A percentile compares a stretch with the other conserved stretches of the same genome.
Conservation (phyloP, 495 filamentous ascomycete species). For the Neurospora tetraspora region DNA sequence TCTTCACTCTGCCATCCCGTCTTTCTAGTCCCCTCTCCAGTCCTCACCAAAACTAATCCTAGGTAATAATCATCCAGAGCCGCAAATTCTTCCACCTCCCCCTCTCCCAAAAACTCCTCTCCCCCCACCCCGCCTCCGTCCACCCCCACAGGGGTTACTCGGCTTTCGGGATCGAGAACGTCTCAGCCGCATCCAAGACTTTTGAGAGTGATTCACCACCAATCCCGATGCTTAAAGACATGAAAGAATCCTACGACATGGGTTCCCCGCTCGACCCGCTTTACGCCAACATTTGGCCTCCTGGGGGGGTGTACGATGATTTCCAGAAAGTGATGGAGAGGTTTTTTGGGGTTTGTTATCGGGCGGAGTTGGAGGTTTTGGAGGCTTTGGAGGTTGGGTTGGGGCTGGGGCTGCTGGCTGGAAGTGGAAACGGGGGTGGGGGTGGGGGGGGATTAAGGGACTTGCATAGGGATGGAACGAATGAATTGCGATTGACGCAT, state of each 20-base stretch:
- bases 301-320: neutral
- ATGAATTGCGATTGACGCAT: neutral
- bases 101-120: neutral
- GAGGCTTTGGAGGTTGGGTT: too few species aligned
- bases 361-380: neutral
- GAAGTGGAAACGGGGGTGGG: too few species aligned
- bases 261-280: neutral
- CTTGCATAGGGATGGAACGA: neutral
- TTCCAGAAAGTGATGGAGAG: neutral
- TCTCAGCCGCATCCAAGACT: neutral
- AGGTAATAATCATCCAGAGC: neutral
- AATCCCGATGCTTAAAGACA: neutral
- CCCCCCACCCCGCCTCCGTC: neutral
- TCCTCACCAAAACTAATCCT: too few species aligned
- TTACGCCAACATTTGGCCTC: neutral
- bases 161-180: neutral
- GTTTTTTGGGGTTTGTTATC: neutral
- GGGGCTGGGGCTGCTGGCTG: too few species aligned
- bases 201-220: too few species aligned
- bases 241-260: neutral
- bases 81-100: neutral
- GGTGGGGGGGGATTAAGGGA: too few species aligned
- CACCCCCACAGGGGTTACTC: neutral
- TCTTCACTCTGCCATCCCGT: too few species aligned
- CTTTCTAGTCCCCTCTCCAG: too few species aligned